phyloP scores from a whole-genome alignment of 768 basidiomycete species.

The Pholiota microspora region DNA sequence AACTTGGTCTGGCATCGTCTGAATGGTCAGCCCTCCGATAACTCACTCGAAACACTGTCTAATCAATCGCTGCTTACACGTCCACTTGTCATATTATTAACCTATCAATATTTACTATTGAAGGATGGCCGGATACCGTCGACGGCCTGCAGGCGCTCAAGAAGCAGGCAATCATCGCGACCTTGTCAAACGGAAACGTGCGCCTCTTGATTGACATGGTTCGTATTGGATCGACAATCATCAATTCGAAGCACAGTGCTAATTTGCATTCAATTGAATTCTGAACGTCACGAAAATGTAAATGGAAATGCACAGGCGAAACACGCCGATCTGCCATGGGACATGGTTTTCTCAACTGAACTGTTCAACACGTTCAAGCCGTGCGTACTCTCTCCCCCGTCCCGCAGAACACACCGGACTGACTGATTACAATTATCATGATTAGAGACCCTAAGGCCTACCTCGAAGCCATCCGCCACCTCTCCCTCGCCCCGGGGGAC shows the following conservation, averaged over 20 bases:
- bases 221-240: constrained; percentile 6
- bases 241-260: no score
- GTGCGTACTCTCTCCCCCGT: constrained; percentile 27
- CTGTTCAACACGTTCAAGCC: constrained; percentile 65
- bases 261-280: background rate
- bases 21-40: constrained; percentile 27
- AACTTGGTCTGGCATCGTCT: constrained; percentile 62
- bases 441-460: constrained; percentile 54
- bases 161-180: constrained; percentile 46
- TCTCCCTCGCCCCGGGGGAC: constrained; percentile 45
- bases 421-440: background rate
- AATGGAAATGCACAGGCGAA: constrained; percentile 44
- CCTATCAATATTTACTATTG: no score
- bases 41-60: background rate
- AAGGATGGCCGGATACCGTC: constrained; percentile 58
- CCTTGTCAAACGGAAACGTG: constrained; percentile 66
- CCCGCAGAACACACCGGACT: background rate
- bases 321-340: constrained; percentile 61
- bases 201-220: constrained; percentile 63
- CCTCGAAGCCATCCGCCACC: constrained; percentile 44
- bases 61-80: background rate
- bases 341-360: constrained; percentile 58
- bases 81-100: background rate
- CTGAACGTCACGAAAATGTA: background rate
- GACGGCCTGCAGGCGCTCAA: constrained; percentile 50